Evolutionary conservation across 2,329 filamentous ascomycete species (phyloP).

Genomic region (Talaromyces islandicus): DNA sequence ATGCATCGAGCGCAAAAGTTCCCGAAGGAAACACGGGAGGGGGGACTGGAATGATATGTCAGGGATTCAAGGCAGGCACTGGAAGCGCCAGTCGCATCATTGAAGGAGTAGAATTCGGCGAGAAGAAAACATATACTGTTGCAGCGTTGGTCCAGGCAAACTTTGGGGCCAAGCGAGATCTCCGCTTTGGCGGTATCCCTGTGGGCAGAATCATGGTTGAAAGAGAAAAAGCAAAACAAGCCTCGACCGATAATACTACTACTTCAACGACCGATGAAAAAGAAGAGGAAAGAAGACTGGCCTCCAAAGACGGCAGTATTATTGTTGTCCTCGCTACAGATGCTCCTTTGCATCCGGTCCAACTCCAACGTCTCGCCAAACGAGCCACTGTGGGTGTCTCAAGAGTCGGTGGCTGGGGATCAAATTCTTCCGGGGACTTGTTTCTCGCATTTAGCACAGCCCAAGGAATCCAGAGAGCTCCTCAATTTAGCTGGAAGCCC

Average conservation of each 20-base stretch:
- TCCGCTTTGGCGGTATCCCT: constrained; percentile 6
- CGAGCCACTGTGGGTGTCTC: constrained; percentile 5
- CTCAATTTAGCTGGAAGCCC: constrained; percentile 6
- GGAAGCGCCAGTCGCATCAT: constrained; percentile 8
- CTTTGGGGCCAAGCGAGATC: constrained; percentile 6
- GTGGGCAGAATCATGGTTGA: constrained; percentile 6
- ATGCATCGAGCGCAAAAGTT: neutral
- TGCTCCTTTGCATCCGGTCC: constrained; percentile 4
- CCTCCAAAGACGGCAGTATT: constrained; percentile 7
- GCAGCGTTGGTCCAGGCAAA: constrained; percentile 7
- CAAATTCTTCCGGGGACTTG: constrained; percentile 7
- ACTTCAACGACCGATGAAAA: neutral
- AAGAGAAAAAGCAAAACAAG: constrained; percentile 1
- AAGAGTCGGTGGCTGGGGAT: constrained; percentile 7
- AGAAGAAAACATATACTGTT: constrained; percentile 2
- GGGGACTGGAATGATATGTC: constrained; percentile 9
- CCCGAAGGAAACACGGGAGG: constrained; percentile 5
- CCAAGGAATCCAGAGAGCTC: constrained; percentile 1
- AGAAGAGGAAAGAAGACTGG: constrained; percentile 1
- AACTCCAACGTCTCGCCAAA: constrained; percentile 9
- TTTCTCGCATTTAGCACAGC: constrained; percentile 8
- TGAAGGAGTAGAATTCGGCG: constrained; percentile 3
- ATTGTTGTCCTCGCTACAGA: constrained; percentile 7
- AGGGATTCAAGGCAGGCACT: constrained; percentile 8
- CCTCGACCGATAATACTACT: neutral